Percentiles rank a stretch among this genome's conserved stretches.
Conservation (phyloP, 495 filamentous ascomycete genomes). For the Tuber umbilicatum region DNA sequence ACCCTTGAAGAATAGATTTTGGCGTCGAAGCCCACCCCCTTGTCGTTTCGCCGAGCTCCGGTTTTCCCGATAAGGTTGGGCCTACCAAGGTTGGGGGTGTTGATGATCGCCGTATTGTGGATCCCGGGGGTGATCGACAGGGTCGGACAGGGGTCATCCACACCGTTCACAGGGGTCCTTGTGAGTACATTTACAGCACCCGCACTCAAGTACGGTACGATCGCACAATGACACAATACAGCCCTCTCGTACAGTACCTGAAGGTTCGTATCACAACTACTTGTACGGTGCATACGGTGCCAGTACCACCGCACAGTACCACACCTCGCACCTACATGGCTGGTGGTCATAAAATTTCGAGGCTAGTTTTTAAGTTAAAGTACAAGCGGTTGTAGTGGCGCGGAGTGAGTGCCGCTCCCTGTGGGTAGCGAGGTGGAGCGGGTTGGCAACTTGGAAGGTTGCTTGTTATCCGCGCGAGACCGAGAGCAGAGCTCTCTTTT, state of each 20-base stretch:
- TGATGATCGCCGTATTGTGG: neutral
- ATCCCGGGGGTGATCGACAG: neutral
- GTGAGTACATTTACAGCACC: too few relatives aligned
- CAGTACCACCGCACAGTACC: neutral
- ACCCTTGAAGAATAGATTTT: neutral
- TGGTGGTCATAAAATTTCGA: neutral
- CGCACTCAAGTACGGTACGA: neutral
- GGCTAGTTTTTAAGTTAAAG: neutral
- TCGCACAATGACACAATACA: neutral
- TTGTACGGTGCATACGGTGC: too few relatives aligned
- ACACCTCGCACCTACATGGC: neutral
- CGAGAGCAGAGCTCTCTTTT: neutral
- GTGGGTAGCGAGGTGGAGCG: neutral
- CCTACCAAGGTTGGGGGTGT: neutral
- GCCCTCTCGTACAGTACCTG: neutral
- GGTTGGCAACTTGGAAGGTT: neutral
- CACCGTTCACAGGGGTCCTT: neutral
- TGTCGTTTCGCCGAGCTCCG: neutral
- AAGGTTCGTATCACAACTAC: neutral
- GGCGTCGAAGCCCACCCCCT: neutral
- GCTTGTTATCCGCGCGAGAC: neutral
- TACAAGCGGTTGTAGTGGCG: neutral
- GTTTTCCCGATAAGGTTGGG: neutral
- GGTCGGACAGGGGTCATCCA: neutral
- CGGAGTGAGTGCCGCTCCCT: neutral